Conservation (phyloP, 371 early-diverging fungal genomes). For the Syncephalastrum sp. region DNA sequence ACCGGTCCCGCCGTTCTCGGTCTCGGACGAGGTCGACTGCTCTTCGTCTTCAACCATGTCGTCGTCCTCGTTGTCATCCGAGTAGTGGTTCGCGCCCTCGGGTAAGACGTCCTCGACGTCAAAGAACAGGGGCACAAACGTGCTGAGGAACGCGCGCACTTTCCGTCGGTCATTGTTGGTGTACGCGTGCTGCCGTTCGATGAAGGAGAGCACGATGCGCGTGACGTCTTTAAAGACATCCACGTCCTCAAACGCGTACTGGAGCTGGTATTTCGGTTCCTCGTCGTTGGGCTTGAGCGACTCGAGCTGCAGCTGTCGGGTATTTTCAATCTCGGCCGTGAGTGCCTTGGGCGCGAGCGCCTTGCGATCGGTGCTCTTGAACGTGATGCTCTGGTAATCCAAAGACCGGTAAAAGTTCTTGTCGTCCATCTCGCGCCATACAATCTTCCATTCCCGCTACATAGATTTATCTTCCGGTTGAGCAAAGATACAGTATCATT, state of each 20-base stretch:
- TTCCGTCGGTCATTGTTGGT: slow-evolving; percentile 64
- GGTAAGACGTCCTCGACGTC: slow-evolving; percentile 48
- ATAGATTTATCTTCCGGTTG: background rate
- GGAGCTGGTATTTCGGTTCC: slow-evolving; percentile 56
- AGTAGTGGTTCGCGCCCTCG: slow-evolving; percentile 26
- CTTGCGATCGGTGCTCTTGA: slow-evolving; percentile 89
- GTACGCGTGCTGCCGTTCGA: slow-evolving; percentile 55
- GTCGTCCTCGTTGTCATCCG: slow-evolving; percentile 32
- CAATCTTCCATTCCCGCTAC: slow-evolving; percentile 88
- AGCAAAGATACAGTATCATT: no score
- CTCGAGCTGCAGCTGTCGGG: no score
- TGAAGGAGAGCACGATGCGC: slow-evolving; percentile 54
- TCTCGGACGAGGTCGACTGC: slow-evolving; percentile 21
- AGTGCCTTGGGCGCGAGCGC: slow-evolving; percentile 77
- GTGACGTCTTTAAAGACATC: slow-evolving; percentile 68
- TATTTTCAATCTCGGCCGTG: slow-evolving; percentile 78
- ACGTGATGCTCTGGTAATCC: slow-evolving; percentile 91
- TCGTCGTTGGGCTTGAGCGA: slow-evolving; percentile 4
- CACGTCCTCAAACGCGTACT: slow-evolving; percentile 60
- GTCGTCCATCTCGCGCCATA: slow-evolving; percentile 94
- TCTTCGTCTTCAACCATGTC: slow-evolving; percentile 31
- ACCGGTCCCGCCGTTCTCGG: slow-evolving; percentile 6
- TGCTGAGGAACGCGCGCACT: slow-evolving; percentile 73
- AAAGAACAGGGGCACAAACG: slow-evolving; percentile 76
- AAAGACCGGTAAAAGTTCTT: slow-evolving; percentile 97